Percentiles rank a stretch among this genome's conserved stretches.
These are phyloP conservation scores for Eremothecium gossypii DNA, from an alignment of 1,139 yeast genomes.

Conservation along the genomic window DNA sequence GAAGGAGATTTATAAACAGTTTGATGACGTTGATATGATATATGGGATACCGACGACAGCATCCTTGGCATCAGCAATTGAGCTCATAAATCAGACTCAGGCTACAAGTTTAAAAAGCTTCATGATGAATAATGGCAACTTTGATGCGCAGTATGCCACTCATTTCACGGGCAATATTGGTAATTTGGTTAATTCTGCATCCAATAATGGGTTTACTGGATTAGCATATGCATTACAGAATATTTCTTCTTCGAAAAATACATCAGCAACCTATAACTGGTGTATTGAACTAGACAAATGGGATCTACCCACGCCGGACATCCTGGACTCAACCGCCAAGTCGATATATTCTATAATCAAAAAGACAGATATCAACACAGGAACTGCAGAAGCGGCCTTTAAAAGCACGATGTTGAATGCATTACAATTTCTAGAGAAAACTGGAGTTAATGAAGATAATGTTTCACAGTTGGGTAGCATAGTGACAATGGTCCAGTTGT, in stretches of 20 bases:
- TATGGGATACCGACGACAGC: slow-evolving; percentile 56
- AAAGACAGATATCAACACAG: slow-evolving; percentile 6
- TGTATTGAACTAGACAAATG: slow-evolving; percentile 22
- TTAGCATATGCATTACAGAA: slow-evolving; percentile 16
- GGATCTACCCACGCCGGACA: slow-evolving; percentile 21
- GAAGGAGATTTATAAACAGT: slow-evolving; percentile 35
- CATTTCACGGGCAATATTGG: slow-evolving; percentile 11
- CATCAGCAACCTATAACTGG: slow-evolving; percentile 17
- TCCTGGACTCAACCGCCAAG: slow-evolving; percentile 12
- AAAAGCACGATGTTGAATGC: neutral
- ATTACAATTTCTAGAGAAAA: neutral
- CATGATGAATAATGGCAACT: slow-evolving; percentile 46
- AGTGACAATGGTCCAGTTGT: neutral
- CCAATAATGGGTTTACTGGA: slow-evolving; percentile 22
- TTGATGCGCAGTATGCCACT: slow-evolving; percentile 34
- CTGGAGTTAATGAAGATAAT: neutral
- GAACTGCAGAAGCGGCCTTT: neutral
- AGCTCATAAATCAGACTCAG: slow-evolving; percentile 33
- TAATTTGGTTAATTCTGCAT: slow-evolving; percentile 31
- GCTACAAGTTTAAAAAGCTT: slow-evolving; percentile 36
- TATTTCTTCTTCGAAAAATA: neutral
- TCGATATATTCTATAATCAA: slow-evolving; percentile 19
- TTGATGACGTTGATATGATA: slow-evolving; percentile 51
- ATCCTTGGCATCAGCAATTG: slow-evolving; percentile 43
- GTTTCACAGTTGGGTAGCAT: slow-evolving; percentile 3